Base-by-base conservation (phyloP, 371 early-diverging fungal species). In the Rhizopus microsporus region DNA sequence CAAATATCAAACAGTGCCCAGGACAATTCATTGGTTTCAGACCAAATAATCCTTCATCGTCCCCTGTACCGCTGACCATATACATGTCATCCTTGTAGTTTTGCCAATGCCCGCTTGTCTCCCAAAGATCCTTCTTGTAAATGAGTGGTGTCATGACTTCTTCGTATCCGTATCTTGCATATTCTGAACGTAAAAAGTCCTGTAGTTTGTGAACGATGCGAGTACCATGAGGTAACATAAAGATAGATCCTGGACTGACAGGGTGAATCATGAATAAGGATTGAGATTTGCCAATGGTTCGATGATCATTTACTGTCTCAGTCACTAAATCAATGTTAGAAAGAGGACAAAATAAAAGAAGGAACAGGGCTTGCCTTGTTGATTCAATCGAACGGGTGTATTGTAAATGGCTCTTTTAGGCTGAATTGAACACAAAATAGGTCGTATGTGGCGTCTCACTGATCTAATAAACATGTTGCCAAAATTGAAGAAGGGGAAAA, bases 11-110 rank as follows among this genome's bases (percentile, higher is more conserved):
- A 71, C 97, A 97, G 17, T 63, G 63, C 39, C 97, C 98, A 50
- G 99, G 99, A 74, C 99, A 99, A 86, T 99, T 99, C 99, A 98
- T 98, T 8, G 99, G 97, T 65, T 98, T 98, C 38, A 98, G 77
- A 5, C 93, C 97, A 64, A 84, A 87, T 2, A 84, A 67, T 40
- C 81, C 86, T 44, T 91, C 85, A 35, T 80, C 80, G 47, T 74
- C 70, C 33, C 71, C 86, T 7, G 51, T 66, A n/a, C 74, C 69
- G 12, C 83, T 71, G 5, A 85, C 80, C 66, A 81, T 72, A 56
- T 78, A 86, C 85, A 83, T 83, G 49, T 84, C 80, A 59, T 90
- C 94, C 69, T 82, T 84, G 68, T 99, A 99, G 69, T 99, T 96
- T 50, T 91, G 85, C 88, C 92, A 95, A 77, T 99, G 99, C 2